Evolutionary conservation across 176 grass and related monocot genomes (phyloP).

Genomic region (Eremochloa ophiuroides): DNA sequence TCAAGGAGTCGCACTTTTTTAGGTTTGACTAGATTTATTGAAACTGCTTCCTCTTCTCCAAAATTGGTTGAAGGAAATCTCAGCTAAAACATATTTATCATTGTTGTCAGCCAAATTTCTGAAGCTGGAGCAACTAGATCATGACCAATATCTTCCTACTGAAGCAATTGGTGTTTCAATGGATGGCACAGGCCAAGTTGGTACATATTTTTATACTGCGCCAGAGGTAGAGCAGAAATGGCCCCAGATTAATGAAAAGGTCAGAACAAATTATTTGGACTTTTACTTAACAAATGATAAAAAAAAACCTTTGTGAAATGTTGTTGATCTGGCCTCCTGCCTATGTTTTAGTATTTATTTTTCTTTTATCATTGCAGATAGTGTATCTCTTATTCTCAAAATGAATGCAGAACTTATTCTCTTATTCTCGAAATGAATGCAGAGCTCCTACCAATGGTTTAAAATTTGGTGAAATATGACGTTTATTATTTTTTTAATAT

Average conservation of each 20-base stretch:
- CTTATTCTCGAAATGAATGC: neutral
- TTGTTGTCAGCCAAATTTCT: constrained; percentile 90
- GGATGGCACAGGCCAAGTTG: constrained; percentile 91
- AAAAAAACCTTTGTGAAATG: neutral
- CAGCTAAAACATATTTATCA: constrained; percentile 23
- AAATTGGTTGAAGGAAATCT: constrained; percentile 6
- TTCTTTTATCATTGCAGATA: neutral
- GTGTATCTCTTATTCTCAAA: neutral
- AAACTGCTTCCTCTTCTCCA: neutral
- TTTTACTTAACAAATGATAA: neutral
- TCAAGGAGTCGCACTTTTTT: neutral
- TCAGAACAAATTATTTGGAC: constrained; percentile 21
- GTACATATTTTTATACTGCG: constrained; percentile 97
- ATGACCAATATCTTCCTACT: constrained; percentile 80
- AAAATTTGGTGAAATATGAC: neutral
- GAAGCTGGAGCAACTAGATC: constrained; percentile 85
- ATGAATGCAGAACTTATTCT: neutral
- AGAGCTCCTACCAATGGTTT: neutral
- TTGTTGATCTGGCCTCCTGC: neutral
- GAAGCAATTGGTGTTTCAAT: constrained; percentile 75
- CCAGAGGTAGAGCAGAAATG: constrained; percentile 93
- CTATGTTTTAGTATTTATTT: neutral
- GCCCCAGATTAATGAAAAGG: constrained; percentile 99
- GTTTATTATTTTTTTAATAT: neutral
- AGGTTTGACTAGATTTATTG: too few species aligned